Conservation (phyloP, 768 basidiomycete genomes). For the Leccinum imitatum region DNA sequence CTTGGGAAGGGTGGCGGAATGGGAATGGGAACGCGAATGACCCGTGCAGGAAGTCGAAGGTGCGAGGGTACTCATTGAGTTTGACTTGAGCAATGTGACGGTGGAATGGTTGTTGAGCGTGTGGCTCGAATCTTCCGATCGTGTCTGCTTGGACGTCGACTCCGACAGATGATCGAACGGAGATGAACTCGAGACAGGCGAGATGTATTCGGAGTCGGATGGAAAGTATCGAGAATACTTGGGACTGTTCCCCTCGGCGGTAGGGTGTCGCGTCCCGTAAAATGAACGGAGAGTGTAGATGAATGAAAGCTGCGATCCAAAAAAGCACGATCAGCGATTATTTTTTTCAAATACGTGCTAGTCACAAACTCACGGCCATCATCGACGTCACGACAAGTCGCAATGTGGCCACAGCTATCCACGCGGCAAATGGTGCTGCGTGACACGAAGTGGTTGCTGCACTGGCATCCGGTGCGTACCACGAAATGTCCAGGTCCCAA, state of each 20-base stretch:
- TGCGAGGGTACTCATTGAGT: constrained; percentile 29
- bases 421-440: constrained; percentile 41
- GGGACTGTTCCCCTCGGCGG: constrained; percentile 1
- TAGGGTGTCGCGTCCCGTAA: constrained; percentile 19
- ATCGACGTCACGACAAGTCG: constrained; percentile 54
- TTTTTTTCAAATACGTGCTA: background rate
- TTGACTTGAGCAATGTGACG: constrained; percentile 24
- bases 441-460: constrained; percentile 19
- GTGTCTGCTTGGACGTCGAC: constrained; percentile 13
- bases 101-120: constrained; percentile 20
- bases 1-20: constrained; percentile 10
- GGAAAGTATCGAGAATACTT: constrained; percentile 19
- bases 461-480: constrained; percentile 45
- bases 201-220: constrained; percentile 22
- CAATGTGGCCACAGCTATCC: constrained; percentile 52
- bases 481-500: constrained; percentile 66
- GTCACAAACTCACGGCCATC: constrained; percentile 48
- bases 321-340: constrained; percentile 7
- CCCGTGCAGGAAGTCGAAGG: constrained; percentile 28
- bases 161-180: constrained; percentile 12
- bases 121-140: constrained; percentile 21
- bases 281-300: constrained; percentile 20
- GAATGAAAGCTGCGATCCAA: constrained; percentile 23
- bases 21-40: constrained; percentile 14
- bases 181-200: constrained; percentile 17